Evolutionary conservation across 352 stramenopile species (phyloP).

Genomic region (Pythium pyrilobum): DNA sequence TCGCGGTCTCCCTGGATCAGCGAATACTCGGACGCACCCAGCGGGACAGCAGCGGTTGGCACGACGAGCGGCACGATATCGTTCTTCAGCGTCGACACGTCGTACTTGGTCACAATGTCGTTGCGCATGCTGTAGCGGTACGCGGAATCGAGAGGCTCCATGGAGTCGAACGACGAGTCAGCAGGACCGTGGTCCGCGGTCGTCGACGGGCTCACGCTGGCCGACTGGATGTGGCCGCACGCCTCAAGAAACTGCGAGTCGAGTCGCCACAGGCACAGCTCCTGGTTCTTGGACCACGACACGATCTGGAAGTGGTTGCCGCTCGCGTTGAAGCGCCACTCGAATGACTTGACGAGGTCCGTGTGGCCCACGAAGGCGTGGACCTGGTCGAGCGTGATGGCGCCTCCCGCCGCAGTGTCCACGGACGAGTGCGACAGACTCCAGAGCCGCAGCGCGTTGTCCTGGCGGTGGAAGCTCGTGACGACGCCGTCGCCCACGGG

Average conservation of each 20-base stretch:
- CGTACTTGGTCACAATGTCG: no score
- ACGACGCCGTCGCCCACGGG: constrained; percentile 80
- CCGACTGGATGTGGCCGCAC: constrained; percentile 14
- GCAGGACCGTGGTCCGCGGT: neutral
- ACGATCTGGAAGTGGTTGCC: constrained; percentile 57
- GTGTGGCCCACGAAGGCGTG: constrained; percentile 57
- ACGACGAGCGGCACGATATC: constrained; percentile 73
- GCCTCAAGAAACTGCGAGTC: constrained; percentile 44
- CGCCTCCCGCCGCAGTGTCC: neutral
- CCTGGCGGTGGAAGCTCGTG: constrained; percentile 63
- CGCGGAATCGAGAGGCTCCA: no score
- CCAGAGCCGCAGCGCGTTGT: constrained; percentile 64
- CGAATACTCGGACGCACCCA: constrained; percentile 58
- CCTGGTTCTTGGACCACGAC: constrained; percentile 79
- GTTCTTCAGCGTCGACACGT: constrained; percentile 58
- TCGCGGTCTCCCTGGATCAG: constrained; percentile 24
- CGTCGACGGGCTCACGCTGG: neutral
- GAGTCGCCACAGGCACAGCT: constrained; percentile 67
- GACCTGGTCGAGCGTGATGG: constrained; percentile 35
- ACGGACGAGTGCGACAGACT: constrained; percentile 30
- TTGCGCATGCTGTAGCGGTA: no score
- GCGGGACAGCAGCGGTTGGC: constrained; percentile 47
- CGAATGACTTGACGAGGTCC: constrained; percentile 63
- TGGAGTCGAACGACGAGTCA: neutral
- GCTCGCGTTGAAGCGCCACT: constrained; percentile 37